A percentile compares a stretch with the other conserved stretches of the same genome.
phyloP scores from a whole-genome alignment of 495 filamentous ascomycete species.

The Tirmania nivea region DNA sequence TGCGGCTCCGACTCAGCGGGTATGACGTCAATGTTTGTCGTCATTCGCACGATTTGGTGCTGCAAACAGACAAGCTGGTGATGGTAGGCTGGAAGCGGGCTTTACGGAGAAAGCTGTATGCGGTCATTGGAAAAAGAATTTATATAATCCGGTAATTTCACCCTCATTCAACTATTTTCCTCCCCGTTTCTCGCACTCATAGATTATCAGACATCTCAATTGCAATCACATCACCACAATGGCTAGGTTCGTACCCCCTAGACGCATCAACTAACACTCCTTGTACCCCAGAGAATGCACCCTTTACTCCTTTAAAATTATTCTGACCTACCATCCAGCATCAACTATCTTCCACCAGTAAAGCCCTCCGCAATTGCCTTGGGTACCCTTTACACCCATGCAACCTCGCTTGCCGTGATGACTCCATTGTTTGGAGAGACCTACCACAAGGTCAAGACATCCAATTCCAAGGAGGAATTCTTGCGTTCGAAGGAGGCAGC shows the following conservation, averaged over 20 bases:
- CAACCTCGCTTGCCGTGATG: conserved; percentile 55
- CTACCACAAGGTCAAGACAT: conserved; percentile 74
- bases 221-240: background rate
- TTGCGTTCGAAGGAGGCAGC: conserved; percentile 78
- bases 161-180: background rate
- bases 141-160: background rate
- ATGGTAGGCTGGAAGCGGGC: background rate
- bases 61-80: no score
- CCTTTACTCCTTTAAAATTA: background rate
- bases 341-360: conserved; percentile 58
- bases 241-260: background rate
- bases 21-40: no score
- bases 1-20: no score
- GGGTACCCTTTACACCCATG: conserved; percentile 88
- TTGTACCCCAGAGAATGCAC: background rate
- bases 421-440: conserved; percentile 83
- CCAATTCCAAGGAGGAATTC: conserved; percentile 94
- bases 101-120: no score
- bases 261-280: background rate
- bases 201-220: background rate
- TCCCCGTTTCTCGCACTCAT: background rate
- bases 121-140: background rate
- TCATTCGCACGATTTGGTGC: no score
- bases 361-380: conserved; percentile 96
- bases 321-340: background rate